Conservation (phyloP, 2,329 filamentous ascomycete species). For the Neonectria punicea region DNA sequence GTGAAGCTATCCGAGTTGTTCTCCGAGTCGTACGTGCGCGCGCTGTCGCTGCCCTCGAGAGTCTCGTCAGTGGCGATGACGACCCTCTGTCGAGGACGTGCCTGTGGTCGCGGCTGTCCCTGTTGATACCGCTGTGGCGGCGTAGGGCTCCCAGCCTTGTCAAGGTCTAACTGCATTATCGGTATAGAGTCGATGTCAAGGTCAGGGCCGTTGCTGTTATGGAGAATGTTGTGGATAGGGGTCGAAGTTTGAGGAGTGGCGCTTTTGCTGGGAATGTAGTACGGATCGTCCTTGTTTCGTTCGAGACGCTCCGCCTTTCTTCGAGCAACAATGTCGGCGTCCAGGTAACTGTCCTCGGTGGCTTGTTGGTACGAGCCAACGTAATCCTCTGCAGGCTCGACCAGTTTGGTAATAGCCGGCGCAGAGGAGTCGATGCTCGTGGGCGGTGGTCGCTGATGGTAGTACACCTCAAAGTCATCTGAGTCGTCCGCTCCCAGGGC, state of each 20-base stretch:
- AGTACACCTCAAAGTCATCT: slow-evolving; percentile 75
- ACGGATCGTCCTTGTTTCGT: slow-evolving; percentile 91
- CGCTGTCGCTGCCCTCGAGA: slow-evolving; percentile 64
- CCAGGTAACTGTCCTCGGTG: slow-evolving; percentile 72
- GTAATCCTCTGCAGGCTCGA: slow-evolving; percentile 60
- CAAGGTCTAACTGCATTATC: slow-evolving; percentile 90
- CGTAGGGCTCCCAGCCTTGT: slow-evolving; percentile 55
- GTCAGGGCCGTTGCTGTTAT: slow-evolving; percentile 77
- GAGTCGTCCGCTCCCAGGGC: slow-evolving; percentile 63
- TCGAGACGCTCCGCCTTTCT: slow-evolving; percentile 82
- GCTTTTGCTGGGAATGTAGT: slow-evolving; percentile 78
- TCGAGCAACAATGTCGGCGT: slow-evolving; percentile 78
- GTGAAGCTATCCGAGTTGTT: slow-evolving; percentile 58
- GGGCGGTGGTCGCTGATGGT: slow-evolving; percentile 65
- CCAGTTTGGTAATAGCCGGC: slow-evolving; percentile 66
- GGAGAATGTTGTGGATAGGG: slow-evolving; percentile 80
- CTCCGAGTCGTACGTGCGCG: slow-evolving; percentile 65
- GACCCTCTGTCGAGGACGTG: slow-evolving; percentile 67
- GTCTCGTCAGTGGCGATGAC: slow-evolving; percentile 80
- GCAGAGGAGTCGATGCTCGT: slow-evolving; percentile 61
- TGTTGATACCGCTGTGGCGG: slow-evolving; percentile 41
- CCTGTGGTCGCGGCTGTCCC: slow-evolving; percentile 48
- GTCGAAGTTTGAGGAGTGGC: slow-evolving; percentile 73
- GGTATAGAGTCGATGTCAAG: slow-evolving; percentile 95
- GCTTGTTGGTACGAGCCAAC: slow-evolving; percentile 68